Conservation (phyloP, 352 stramenopile species). For the Globisporangium paroecandrum region DNA sequence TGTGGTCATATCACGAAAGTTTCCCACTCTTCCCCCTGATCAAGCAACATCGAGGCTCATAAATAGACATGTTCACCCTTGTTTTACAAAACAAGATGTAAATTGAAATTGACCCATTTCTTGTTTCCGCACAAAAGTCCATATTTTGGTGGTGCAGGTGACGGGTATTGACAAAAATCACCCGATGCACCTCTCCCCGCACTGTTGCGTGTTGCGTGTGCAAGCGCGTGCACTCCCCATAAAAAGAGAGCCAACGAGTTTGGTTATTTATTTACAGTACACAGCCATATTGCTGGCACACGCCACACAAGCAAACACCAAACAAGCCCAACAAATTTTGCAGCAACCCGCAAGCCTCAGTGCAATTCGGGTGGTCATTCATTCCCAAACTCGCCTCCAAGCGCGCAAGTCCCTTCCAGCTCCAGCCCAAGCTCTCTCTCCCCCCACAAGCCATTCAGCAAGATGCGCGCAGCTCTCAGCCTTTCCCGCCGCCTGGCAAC, state of each 20-base stretch:
- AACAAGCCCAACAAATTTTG: neutral
- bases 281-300: neutral
- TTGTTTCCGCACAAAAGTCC: slow-evolving; percentile 6
- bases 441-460: neutral
- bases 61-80: neutral
- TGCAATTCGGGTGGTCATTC: slow-evolving; percentile 13
- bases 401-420: slow-evolving; percentile 4
- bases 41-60: neutral
- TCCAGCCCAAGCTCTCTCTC: neutral
- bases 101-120: neutral
- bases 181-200: neutral
- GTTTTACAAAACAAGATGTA: slow-evolving; percentile 1
- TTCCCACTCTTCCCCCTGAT: slow-evolving; percentile 8
- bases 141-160: slow-evolving; percentile 26
- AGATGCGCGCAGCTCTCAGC: slow-evolving; percentile 33
- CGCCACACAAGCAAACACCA: neutral
- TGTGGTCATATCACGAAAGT: slow-evolving; percentile 5
- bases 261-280: slow-evolving; percentile 9
- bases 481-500: slow-evolving; percentile 25
- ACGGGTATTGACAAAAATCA: slow-evolving; percentile 14
- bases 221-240: neutral
- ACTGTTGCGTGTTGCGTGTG: neutral
- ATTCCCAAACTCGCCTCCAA: slow-evolving; percentile 18
- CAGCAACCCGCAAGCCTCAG: neutral
- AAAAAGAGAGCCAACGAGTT: slow-evolving; percentile 1